Evolutionary conservation across 2,329 filamentous ascomycete species (phyloP), one percentile per base, ranked within the genome.

Genomic region (Incumbomyces delicatus): DNA sequence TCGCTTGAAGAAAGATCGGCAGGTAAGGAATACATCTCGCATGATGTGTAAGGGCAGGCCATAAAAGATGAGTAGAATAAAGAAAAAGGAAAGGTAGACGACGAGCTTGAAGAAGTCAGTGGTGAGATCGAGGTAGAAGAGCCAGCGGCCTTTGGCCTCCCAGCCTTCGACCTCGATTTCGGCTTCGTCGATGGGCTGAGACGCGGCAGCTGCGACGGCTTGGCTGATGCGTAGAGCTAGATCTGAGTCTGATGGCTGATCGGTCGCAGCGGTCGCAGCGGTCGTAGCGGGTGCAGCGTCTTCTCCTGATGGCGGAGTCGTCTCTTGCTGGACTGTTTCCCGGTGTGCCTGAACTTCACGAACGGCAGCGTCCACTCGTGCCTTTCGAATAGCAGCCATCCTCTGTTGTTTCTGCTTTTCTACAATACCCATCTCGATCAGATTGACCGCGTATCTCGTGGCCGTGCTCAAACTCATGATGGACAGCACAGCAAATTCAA

Each of bases 41-140:
- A 98, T 85, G 48, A 98, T 96, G 61, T 98, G 92, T 51, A 98
- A 94, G 0, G 92, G 92, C 27, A 98, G 73, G 10, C 90, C 92
- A 62, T 95, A 95, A 72, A 96, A 96, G 20, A 81, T 83, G 58
- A 95, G 80, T 14, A 96, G 81, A 57, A 98, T 90, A 52, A 83
- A 79, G 67, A 98, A 98, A 73, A 98, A 98, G 6, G 83, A 78
- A 30, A 89, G 71, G 60, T 96, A 98, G 34, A 95, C 85, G 35
- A 83, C 71, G 14, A 96, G 79, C 65, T 95, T 98, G 60, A 94
- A 72, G 60, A 95, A 87, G 61, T 98, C 92, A 32, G 85, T 87
- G 36, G 84, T 64, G 14, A 98, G 76, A 63, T 98, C 90, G 49
- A 96, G 73, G 60, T 83, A 88, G 56, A 98, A 80, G 12, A 95